Base-by-base conservation (phyloP, 169 alveolate genomes). In the Toxoplasma gondii region DNA sequence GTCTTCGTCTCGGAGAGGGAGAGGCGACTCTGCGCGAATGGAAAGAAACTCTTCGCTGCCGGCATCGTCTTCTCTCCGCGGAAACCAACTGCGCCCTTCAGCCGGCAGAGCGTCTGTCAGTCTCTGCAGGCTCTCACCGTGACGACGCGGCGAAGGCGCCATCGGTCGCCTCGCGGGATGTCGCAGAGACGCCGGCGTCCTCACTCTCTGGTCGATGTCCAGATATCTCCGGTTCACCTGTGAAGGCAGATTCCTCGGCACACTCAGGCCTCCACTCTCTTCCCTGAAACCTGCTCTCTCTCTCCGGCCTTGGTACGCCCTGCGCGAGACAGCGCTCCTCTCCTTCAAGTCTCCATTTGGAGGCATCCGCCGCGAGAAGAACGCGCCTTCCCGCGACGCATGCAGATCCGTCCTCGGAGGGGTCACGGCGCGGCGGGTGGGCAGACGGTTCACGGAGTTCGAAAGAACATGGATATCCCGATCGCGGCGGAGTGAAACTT, bases 11-110 rank as follows among this genome's bases (percentile, higher is more conserved):
- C n/a, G n/a, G n/a, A n/a, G n/a, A n/a, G n/a, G 82, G 34, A 69
- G 38, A 7, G 86, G 86, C 39, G 86, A 78, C 27, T 78, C 86
- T 10, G 74, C 74, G 4, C 86, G 44, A n/a, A 78, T n/a, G 45
- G 86, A 78, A 12, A 78, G 39, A 27, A 78, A 78, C 45, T 78
- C 86, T 27, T 78, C 86, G 45, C 86, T 78, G 45, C 86, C n/a
- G 19, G 2, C 39, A 2, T 78, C 86, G 34, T 27, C 74, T 31
- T 78, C 45, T 78, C 86, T 19, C 86, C 24, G 74, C 74, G 74
- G 22, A 16, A 64, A 31, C 74, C 4, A 64, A 27, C 74, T 27
- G 74, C 24, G 24, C 9, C 4, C 29, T 19, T 31, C n/a, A 64
- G 74, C 7, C 4, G n/a, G 74, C 4, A 64, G n/a, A 1, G 74